Conservation (phyloP, 1,284 basidiomycete genomes). For the Marasmius fiardii region DNA sequence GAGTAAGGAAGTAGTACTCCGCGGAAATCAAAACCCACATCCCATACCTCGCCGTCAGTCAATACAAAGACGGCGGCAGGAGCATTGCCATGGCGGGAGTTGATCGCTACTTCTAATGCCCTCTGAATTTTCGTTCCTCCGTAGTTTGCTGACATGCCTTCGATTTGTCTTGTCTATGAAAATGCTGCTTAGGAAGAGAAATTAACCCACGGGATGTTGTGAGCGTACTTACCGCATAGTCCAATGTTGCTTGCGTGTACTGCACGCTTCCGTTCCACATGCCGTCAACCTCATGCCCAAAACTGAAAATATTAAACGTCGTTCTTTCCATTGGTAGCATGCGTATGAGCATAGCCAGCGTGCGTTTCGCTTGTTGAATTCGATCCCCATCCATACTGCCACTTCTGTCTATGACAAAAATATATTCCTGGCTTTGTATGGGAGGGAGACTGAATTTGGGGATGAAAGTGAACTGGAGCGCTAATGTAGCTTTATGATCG, state of each 20-base stretch:
- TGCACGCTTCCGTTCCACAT: slow-evolving; percentile 34
- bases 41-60: slow-evolving; percentile 46
- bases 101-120: slow-evolving; percentile 35
- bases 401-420: slow-evolving; percentile 44
- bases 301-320: slow-evolving; percentile 49
- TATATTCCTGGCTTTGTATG: slow-evolving; percentile 38
- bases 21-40: background rate
- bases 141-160: slow-evolving; percentile 35
- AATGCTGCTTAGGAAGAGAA: background rate
- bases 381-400: slow-evolving; percentile 39
- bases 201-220: too few species aligned
- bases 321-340: slow-evolving; percentile 35
- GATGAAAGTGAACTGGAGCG: slow-evolving; percentile 49
- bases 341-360: slow-evolving; percentile 35
- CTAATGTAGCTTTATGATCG: slow-evolving; percentile 30
- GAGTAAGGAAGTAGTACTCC: background rate
- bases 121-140: slow-evolving; percentile 46
- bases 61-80: slow-evolving; percentile 49
- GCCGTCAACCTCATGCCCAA: slow-evolving; percentile 28
- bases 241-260: slow-evolving; percentile 31
- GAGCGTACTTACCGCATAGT: slow-evolving; percentile 34
- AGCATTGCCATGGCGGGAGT: slow-evolving; percentile 25
- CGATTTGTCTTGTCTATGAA: slow-evolving; percentile 28
- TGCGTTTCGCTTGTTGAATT: slow-evolving; percentile 37
- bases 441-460: slow-evolving; percentile 42